Conservation (phyloP, 371 early-diverging fungal genomes). For the Lichtheimia corymbifera region DNA sequence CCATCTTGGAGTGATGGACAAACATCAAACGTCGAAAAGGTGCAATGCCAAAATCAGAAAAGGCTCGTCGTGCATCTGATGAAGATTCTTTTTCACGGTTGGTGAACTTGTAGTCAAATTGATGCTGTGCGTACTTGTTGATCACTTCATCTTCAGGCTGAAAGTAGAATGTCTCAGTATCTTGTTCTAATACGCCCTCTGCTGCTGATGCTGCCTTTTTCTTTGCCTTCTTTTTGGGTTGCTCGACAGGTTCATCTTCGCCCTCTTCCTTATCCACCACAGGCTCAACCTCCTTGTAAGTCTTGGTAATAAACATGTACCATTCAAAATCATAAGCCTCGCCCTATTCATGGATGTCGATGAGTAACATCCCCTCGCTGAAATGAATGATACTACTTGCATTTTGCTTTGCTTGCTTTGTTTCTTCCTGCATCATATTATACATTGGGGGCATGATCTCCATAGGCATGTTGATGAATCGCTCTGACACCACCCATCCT, state of each 20-base stretch:
- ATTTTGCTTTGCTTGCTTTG: slow-evolving; percentile 75
- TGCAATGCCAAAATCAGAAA: slow-evolving; percentile 84
- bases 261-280: slow-evolving; percentile 59
- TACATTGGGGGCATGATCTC: slow-evolving; percentile 90
- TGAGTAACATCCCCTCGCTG: neutral
- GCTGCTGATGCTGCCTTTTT: slow-evolving; percentile 37
- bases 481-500: slow-evolving; percentile 83
- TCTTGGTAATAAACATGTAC: slow-evolving; percentile 81
- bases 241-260: slow-evolving; percentile 46
- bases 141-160: slow-evolving; percentile 94
- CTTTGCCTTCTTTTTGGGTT: slow-evolving; percentile 23
- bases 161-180: slow-evolving; percentile 64
- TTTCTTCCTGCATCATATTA: slow-evolving; percentile 83
- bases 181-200: neutral
- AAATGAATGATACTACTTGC: slow-evolving; percentile 34
- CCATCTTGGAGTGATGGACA: slow-evolving; percentile 65
- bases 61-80: slow-evolving; percentile 81
- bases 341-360: slow-evolving; percentile 39
- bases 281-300: slow-evolving; percentile 80
- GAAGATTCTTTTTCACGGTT: slow-evolving; percentile 57
- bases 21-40: slow-evolving; percentile 77
- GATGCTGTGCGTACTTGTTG: slow-evolving; percentile 39
- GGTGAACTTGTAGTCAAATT: slow-evolving; percentile 72
- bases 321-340: slow-evolving; percentile 80
- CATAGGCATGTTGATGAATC: slow-evolving; percentile 96